Evolutionary conservation across 495 filamentous ascomycete genomes (phyloP).

Genomic region (Aspergillus baeticus): DNA sequence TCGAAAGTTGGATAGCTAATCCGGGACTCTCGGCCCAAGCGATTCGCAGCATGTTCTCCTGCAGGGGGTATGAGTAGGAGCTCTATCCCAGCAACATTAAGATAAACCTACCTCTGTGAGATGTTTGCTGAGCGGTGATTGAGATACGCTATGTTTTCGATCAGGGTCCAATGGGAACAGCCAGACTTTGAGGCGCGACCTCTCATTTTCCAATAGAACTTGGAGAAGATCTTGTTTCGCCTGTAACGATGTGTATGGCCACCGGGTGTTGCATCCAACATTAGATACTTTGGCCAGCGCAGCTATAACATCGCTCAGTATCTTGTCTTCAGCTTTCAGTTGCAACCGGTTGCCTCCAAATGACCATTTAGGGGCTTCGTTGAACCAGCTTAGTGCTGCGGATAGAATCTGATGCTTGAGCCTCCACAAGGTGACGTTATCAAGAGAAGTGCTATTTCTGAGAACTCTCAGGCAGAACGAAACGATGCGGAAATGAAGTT

Average conservation of each 20-base stretch:
- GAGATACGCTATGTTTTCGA: constrained; percentile 52
- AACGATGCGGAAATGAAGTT: constrained; percentile 84
- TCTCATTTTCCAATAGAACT: constrained; percentile 80
- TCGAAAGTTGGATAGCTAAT: constrained; percentile 77
- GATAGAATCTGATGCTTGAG: constrained; percentile 87
- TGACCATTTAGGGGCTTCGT: constrained; percentile 79
- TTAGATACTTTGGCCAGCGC: constrained; percentile 55
- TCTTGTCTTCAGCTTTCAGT: constrained; percentile 83
- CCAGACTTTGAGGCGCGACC: constrained; percentile 83
- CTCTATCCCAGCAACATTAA: neutral
- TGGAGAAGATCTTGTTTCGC: constrained; percentile 77
- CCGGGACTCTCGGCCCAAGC: constrained; percentile 84
- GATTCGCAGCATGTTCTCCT: constrained; percentile 62
- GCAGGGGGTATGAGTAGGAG: constrained; percentile 15
- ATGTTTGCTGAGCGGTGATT: constrained; percentile 31
- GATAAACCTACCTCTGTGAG: constrained; percentile 29
- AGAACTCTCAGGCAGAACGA: constrained; percentile 79
- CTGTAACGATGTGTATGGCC: constrained; percentile 63
- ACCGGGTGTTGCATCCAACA: constrained; percentile 54
- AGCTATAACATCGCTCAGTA: constrained; percentile 73
- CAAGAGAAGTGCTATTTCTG: constrained; percentile 62
- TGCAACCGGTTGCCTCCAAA: constrained; percentile 93
- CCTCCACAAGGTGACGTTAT: constrained; percentile 60
- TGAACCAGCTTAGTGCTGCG: constrained; percentile 86
- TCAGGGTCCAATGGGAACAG: constrained; percentile 76